A percentile compares a stretch with the other conserved stretches of the same genome.
phyloP scores from a whole-genome alignment of 2,329 filamentous ascomycete species.

The Mycosphaerella sp. region DNA sequence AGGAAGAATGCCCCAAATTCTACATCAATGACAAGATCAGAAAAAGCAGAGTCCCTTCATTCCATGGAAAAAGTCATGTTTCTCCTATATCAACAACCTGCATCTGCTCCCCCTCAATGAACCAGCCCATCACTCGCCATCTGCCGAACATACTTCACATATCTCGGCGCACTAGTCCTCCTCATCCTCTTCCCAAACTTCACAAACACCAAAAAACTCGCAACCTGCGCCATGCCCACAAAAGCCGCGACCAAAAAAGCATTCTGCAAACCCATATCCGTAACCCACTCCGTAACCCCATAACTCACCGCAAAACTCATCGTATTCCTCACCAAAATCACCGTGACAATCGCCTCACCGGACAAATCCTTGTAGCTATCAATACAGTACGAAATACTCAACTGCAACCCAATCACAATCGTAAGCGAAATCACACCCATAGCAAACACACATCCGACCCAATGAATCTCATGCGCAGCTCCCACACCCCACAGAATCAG shows the following conservation, averaged over 20 bases:
- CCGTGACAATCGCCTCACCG: slow-evolving; percentile 42
- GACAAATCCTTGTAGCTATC: slow-evolving; percentile 44
- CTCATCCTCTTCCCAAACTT: slow-evolving; percentile 45
- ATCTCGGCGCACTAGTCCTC: slow-evolving; percentile 34
- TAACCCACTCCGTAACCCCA: slow-evolving; percentile 45
- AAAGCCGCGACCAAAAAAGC: slow-evolving; percentile 42
- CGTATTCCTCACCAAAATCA: slow-evolving; percentile 45
- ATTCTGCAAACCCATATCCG: slow-evolving; percentile 39
- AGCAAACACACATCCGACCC: slow-evolving; percentile 43
- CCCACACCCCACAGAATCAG: slow-evolving; percentile 50
- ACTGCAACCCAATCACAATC: slow-evolving; percentile 39
- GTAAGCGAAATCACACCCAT: slow-evolving; percentile 44
- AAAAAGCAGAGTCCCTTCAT: too few relatives aligned
- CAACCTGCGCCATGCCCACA: slow-evolving; percentile 38
- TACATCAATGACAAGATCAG: neutral
- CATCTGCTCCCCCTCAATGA: slow-evolving; percentile 17
- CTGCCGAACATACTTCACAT: slow-evolving; percentile 37
- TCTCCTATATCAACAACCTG: too few relatives aligned
- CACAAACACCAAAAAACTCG: slow-evolving; percentile 42
- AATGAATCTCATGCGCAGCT: slow-evolving; percentile 42
- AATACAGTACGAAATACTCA: slow-evolving; percentile 41
- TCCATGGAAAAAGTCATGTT: too few relatives aligned
- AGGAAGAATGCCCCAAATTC: neutral
- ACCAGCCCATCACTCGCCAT: slow-evolving; percentile 26
- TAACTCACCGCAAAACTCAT: slow-evolving; percentile 47